Evolutionary conservation across 2,329 filamentous ascomycete genomes (phyloP).

Genomic region (Daldinia sp.): DNA sequence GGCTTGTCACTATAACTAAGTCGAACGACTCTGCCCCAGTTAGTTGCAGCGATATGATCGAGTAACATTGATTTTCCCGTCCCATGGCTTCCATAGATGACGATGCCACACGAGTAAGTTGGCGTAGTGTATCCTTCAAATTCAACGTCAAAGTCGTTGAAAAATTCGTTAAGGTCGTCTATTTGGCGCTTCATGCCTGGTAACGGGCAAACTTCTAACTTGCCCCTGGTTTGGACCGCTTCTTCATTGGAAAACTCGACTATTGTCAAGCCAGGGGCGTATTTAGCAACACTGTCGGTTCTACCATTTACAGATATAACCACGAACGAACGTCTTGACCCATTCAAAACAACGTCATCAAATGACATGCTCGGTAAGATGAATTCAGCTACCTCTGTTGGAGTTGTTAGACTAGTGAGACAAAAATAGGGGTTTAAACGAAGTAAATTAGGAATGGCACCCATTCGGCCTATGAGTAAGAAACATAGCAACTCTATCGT

Average conservation of each 20-base stretch:
- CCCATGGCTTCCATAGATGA: slow-evolving; percentile 84
- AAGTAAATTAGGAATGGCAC: background rate
- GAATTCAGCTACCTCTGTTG: slow-evolving; percentile 71
- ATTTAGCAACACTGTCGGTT: slow-evolving; percentile 59
- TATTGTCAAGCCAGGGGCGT: slow-evolving; percentile 54
- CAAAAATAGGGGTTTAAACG: slow-evolving; percentile 2
- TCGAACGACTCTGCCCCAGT: slow-evolving; percentile 77
- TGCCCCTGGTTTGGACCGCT: slow-evolving; percentile 46
- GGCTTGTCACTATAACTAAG: slow-evolving; percentile 69
- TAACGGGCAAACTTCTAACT: slow-evolving; percentile 66
- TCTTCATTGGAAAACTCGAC: slow-evolving; percentile 56
- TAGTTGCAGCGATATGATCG: slow-evolving; percentile 71
- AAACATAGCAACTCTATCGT: background rate
- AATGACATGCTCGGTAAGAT: slow-evolving; percentile 78
- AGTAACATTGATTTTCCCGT: slow-evolving; percentile 87
- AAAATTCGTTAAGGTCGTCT: slow-evolving; percentile 73
- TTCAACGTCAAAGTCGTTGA: slow-evolving; percentile 66
- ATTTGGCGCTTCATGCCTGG: slow-evolving; percentile 77
- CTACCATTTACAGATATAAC: slow-evolving; percentile 67
- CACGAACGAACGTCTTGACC: slow-evolving; percentile 71
- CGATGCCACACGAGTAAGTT: slow-evolving; percentile 67
- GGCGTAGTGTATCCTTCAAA: slow-evolving; percentile 53
- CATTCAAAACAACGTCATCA: slow-evolving; percentile 69
- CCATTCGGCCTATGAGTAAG: background rate
- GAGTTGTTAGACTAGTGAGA: slow-evolving; percentile 31